Base-by-base conservation (phyloP, 1,284 basidiomycete genomes). In the Ceratobasidium sp. region DNA sequence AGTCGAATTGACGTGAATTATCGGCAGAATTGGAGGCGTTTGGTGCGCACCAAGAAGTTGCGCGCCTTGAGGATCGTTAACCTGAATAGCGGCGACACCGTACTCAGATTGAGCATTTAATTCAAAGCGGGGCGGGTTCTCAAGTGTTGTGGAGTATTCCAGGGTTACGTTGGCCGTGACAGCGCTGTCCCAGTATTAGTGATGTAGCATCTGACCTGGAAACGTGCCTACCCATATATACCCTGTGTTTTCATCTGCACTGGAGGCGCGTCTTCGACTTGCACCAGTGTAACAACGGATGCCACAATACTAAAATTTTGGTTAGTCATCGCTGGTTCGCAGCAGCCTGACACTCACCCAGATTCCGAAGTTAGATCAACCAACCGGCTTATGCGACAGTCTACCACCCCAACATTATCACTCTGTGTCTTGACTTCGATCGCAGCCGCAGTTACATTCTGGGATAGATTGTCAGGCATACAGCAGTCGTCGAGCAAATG, bases 31-130 rank as follows among this genome's bases (percentile, higher is more conserved):
- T 12, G 57, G 1, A 17, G 43, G 42, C 12, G 35, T 6, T 1
- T 0, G 20, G 27, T 34, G 7, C 5, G 57, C 25, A 8, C 45
- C 43, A 31, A 49, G 31, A 7, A 22, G 10, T 5, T 32, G 25
- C n/a, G 43, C 38, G 2, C 57, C 57, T 32, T 45, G 43, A 20
- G 22, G 57, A 17, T 60, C 57, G 17, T 13, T 60, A 2, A 60
- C 20, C 45, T 45, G 22, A n/a, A 35, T 17, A 42, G n/a, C 5
- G 17, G 45, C 43, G 31, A 29, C 43, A 25, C 38, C 20, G 8
- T n/a, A 12, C 25, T 49, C 10, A 1, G 57, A 60, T 29, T 60
- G 17, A 12, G 43, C 42, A 15, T n/a, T 49, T 13, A 60, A 4
- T 12, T 49, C 43, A 32, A 49, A 60, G 25, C 29, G 22, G 12